A percentile compares a stretch with the other conserved stretches of the same genome.
Evolutionary conservation across 2,329 filamentous ascomycete genomes (phyloP).

Genomic region (Penicillium sp.): DNA sequence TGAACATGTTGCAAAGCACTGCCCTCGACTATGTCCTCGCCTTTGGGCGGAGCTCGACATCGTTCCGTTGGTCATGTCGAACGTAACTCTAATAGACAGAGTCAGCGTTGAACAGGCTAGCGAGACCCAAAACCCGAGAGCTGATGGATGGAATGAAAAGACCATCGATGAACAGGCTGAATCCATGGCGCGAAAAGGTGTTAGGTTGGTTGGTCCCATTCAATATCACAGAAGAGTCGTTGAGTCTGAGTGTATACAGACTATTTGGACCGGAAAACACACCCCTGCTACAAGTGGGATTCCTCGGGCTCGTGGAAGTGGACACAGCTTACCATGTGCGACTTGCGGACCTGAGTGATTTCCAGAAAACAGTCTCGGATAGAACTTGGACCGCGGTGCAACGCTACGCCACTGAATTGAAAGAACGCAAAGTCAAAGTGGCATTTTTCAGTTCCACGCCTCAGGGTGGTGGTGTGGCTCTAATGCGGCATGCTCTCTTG

Average conservation of each 20-base stretch:
- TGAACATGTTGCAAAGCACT: slow-evolving; percentile 57
- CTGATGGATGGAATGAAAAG: slow-evolving; percentile 50
- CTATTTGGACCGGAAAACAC: slow-evolving; percentile 71
- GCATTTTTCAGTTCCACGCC: slow-evolving; percentile 80
- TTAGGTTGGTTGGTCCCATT: slow-evolving; percentile 53
- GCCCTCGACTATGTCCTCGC: slow-evolving; percentile 65
- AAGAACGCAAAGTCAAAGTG: slow-evolving; percentile 63
- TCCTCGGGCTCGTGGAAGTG: slow-evolving; percentile 67
- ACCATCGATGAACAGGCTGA: slow-evolving; percentile 79
- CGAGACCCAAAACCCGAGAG: slow-evolving; percentile 14
- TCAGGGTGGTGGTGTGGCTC: slow-evolving; percentile 77
- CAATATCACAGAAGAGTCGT: not conserved
- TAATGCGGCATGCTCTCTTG: slow-evolving; percentile 78
- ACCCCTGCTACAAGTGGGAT: slow-evolving; percentile 66
- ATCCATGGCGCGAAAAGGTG: slow-evolving; percentile 75
- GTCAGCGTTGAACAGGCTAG: slow-evolving; percentile 22
- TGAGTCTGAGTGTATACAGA: slow-evolving; percentile 41
- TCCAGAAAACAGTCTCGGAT: slow-evolving; percentile 60
- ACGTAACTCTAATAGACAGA: slow-evolving; percentile 19
- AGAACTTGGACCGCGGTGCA: slow-evolving; percentile 67
- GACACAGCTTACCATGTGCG: slow-evolving; percentile 65
- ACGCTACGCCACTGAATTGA: slow-evolving; percentile 63
- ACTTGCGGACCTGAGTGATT: slow-evolving; percentile 58
- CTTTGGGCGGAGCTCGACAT: slow-evolving; percentile 77
- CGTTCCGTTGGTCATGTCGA: slow-evolving; percentile 65